Evolutionary conservation across 2,329 filamentous ascomycete genomes (phyloP).

Genomic region (Stromatinia cepivora): DNA sequence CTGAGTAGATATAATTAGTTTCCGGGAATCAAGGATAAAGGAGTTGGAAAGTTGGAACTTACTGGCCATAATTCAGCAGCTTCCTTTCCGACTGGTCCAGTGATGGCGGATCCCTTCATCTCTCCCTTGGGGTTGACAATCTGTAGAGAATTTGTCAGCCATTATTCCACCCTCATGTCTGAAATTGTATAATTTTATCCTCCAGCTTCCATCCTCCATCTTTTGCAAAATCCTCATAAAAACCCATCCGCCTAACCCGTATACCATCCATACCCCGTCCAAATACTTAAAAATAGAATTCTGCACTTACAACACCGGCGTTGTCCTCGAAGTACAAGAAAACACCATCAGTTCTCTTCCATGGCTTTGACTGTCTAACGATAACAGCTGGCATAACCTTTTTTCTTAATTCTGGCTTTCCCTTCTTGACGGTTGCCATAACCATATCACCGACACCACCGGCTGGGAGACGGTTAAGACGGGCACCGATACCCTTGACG

Average conservation of each 20-base stretch:
- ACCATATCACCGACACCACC: constrained; percentile 99
- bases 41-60: constrained; percentile 47
- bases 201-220: not conserved
- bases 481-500: constrained; percentile 97
- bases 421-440: constrained; percentile 99
- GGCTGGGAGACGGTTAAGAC: constrained; percentile 94
- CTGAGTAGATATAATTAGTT: constrained; percentile 47
- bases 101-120: constrained; percentile 99
- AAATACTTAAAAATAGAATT: constrained; percentile 23
- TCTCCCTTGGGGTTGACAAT: constrained; percentile 99
- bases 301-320: constrained; percentile 84
- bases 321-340: constrained; percentile 99
- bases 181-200: not conserved
- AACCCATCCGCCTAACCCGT: constrained; percentile 1
- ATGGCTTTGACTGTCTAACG: constrained; percentile 98
- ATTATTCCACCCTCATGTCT: constrained; percentile 1
- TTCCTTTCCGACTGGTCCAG: constrained; percentile 98
- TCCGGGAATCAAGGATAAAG: constrained; percentile 38
- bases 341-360: constrained; percentile 97
- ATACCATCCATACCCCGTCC: not conserved
- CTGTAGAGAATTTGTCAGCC: constrained; percentile 52
- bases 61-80: constrained; percentile 99
- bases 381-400: constrained; percentile 99
- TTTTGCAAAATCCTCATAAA: not conserved
- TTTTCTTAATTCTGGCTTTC: constrained; percentile 99